Conservation (phyloP, 495 filamentous ascomycete genomes). For the Staphylotrichum longicolle region DNA sequence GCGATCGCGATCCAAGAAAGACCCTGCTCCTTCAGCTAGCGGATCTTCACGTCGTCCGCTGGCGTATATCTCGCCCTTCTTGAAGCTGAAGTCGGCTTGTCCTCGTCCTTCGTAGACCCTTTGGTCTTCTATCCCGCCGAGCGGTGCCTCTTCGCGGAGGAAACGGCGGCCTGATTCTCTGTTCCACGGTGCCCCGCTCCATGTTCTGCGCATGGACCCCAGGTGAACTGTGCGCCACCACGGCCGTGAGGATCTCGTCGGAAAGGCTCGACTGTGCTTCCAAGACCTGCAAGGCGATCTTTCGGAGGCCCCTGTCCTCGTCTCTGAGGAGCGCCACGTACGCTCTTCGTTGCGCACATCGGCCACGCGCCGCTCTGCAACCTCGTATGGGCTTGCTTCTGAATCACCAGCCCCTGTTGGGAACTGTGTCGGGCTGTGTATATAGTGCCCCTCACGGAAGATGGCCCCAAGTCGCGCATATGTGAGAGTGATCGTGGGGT, state of each 20-base stretch:
- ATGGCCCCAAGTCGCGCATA: constrained; percentile 17
- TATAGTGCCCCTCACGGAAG: constrained; percentile 10
- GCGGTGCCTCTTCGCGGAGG: neutral
- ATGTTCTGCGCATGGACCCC: neutral
- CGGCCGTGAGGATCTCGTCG: too few species aligned
- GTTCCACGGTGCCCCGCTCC: neutral
- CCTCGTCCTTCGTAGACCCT: neutral
- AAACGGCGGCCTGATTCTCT: neutral
- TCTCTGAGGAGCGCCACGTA: too few species aligned
- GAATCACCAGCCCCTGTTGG: neutral
- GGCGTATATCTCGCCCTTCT: too few species aligned
- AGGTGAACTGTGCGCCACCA: neutral
- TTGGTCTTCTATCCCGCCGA: neutral
- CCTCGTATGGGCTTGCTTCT: neutral
- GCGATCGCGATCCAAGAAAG: too few species aligned
- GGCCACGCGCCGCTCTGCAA: too few species aligned
- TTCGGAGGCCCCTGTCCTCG: too few species aligned
- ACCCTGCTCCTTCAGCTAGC: too few species aligned
- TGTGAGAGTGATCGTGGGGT: constrained; percentile 10
- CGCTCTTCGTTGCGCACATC: too few species aligned
- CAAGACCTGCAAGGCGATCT: too few species aligned
- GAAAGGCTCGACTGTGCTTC: too few species aligned
- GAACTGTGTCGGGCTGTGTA: constrained; percentile 5
- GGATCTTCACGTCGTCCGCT: too few species aligned
- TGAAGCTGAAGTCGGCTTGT: neutral